A percentile compares a stretch with the other conserved stretches of the same genome.
Evolutionary conservation across 768 basidiomycete genomes (phyloP).

Genomic region (Zangia roseola): DNA sequence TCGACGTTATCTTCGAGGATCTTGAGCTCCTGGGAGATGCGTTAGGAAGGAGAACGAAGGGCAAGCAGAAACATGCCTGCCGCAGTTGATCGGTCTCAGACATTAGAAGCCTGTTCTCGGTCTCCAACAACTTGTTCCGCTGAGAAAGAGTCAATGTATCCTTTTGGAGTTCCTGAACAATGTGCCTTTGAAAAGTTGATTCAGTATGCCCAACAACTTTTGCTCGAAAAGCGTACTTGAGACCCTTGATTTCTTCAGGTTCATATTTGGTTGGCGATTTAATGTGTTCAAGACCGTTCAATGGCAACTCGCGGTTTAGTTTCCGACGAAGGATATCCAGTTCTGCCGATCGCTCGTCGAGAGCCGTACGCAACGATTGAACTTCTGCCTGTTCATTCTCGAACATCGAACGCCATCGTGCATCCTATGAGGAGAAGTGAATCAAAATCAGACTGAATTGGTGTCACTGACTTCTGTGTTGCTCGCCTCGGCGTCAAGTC

Average conservation of each 20-base stretch:
- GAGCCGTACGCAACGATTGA: slow-evolving; percentile 28
- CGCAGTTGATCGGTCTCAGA: slow-evolving; percentile 62
- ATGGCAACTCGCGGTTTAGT: slow-evolving; percentile 53
- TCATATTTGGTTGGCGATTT: slow-evolving; percentile 51
- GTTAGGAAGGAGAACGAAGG: not conserved
- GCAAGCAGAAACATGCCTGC: slow-evolving; percentile 45
- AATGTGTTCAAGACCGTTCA: slow-evolving; percentile 39
- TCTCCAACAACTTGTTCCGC: slow-evolving; percentile 67
- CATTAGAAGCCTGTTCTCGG: slow-evolving; percentile 69
- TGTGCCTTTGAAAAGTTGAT: slow-evolving; percentile 50
- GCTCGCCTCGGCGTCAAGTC: slow-evolving; percentile 25
- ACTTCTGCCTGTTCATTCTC: slow-evolving; percentile 33
- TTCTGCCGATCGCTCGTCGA: slow-evolving; percentile 47
- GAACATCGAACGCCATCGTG: slow-evolving; percentile 28
- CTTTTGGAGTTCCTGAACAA: slow-evolving; percentile 85
- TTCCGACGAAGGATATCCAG: slow-evolving; percentile 58
- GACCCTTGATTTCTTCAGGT: slow-evolving; percentile 68
- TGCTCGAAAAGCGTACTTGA: slow-evolving; percentile 53
- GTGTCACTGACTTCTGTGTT: slow-evolving; percentile 19
- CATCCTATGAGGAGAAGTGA: slow-evolving; percentile 17
- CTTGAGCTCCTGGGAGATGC: slow-evolving; percentile 58
- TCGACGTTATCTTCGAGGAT: slow-evolving; percentile 76
- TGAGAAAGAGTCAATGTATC: slow-evolving; percentile 66
- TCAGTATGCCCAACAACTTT: slow-evolving; percentile 1
- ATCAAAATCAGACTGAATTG: not conserved